These are phyloP conservation scores for Myxozyma sirexii DNA, from an alignment of 805 yeast species.

Conservation along the genomic window DNA sequence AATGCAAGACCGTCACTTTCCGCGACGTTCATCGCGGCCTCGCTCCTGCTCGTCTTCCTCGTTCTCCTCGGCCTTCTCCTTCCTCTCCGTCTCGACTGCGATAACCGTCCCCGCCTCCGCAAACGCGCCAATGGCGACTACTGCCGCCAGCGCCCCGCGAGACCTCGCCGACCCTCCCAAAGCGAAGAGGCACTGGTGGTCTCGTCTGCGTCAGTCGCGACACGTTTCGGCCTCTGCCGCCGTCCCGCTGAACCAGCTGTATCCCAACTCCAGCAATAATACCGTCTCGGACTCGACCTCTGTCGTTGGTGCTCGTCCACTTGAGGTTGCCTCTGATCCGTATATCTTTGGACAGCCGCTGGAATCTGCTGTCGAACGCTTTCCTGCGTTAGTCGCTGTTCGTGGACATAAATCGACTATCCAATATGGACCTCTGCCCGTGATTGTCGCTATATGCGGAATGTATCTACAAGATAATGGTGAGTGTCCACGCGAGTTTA, in stretches of 20 bases:
- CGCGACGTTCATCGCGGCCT: background rate
- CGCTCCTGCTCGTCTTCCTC: background rate
- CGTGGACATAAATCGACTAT: slow-evolving; percentile 60
- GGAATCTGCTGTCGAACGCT: slow-evolving; percentile 67
- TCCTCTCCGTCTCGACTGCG: background rate
- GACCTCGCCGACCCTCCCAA: slow-evolving; percentile 4
- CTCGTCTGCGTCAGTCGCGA: slow-evolving; percentile 6
- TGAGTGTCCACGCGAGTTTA: no score
- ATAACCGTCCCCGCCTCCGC: background rate
- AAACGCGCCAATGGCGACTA: background rate
- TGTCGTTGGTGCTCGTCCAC: background rate
- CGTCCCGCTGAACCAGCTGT: background rate
- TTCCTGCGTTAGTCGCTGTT: slow-evolving; percentile 74
- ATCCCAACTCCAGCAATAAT: slow-evolving; percentile 13
- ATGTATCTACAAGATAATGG: slow-evolving; percentile 70
- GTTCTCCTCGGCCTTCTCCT: background rate
- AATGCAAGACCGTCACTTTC: background rate
- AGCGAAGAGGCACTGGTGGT: slow-evolving; percentile 9
- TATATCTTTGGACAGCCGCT: slow-evolving; percentile 79
- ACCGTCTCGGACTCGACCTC: slow-evolving; percentile 13
- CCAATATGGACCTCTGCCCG: slow-evolving; percentile 86
- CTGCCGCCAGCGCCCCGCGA: slow-evolving; percentile 1
- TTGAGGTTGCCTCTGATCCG: slow-evolving; percentile 34
- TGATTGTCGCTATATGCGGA: slow-evolving; percentile 95
- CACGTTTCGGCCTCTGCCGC: background rate